Base-by-base conservation (phyloP, 73 alveolate genomes). In the Uronychia setigera region DNA sequence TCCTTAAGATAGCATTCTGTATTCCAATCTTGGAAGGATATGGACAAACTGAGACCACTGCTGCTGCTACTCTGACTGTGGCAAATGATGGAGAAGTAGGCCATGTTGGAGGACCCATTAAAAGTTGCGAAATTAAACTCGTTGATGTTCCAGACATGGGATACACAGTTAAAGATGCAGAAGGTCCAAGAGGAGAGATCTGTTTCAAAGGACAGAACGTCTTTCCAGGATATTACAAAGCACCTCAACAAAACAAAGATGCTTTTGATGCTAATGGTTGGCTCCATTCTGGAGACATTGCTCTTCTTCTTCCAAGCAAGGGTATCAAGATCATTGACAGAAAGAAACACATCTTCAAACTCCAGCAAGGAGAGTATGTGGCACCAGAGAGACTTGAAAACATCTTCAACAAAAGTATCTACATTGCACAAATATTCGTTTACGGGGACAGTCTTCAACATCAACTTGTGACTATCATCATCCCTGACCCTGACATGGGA, bases 251-350 rank as follows among this genome's bases (percentile, higher is more conserved):
- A 79, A 98, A 99, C 1, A 81, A 82, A 25, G 99, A 95, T 86
- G 92, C 98, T n/a, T 28, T 95, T 34, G 98, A 96, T 88, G 93
- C 60, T 26, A 97, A 96, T 32, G 99, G 98, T 0, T 98, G 99
- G 99, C 78, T 96, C 80, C 99, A 97, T 89, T 87, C 99, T 1
- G 99, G 99, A 33, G 99, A 98, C 89, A 93, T 98, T 32, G 99
- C 98, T 97, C 78, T 86, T 32, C 77, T 97, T 34, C 91, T 88
- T 35, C 95, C 94, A 58, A 92, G 91, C 60, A 95, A 95, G 25
- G 95, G 97, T 31, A 34, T 97, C 57, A 92, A 82, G 86, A 77
- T 97, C 59, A 90, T 97, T 34, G 99, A 97, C 83, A 60, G 89
- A 33, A 74, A 74, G 78, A 96, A 97, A 85, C 94, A 96, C 88